These are phyloP conservation scores for Geotrichum restrictum DNA, from an alignment of 1,139 yeast species.

Conservation along the genomic window DNA sequence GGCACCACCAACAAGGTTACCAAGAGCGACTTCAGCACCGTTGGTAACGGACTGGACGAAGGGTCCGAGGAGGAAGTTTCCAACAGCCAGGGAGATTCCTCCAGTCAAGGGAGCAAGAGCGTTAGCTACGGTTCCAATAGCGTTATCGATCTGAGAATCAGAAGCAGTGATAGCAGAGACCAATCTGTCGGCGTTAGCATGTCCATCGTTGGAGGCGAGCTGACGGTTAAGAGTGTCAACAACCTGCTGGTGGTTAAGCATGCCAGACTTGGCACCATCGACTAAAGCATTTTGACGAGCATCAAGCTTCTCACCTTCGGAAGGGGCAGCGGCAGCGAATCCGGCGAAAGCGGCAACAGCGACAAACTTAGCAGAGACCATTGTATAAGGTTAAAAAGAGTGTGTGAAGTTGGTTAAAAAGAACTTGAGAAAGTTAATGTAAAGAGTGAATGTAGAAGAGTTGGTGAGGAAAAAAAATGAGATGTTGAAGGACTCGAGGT, in stretches of 20 bases:
- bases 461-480: background rate
- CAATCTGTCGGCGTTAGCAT: slow-evolving; percentile 24
- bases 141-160: slow-evolving; percentile 33
- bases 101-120: slow-evolving; percentile 30
- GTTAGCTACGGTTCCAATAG: slow-evolving; percentile 28
- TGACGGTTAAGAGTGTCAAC: slow-evolving; percentile 24
- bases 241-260: slow-evolving; percentile 26
- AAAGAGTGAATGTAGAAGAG: slow-evolving; percentile 5
- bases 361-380: slow-evolving; percentile 9
- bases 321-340: slow-evolving; percentile 7
- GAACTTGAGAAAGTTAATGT: background rate
- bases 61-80: too few relatives aligned
- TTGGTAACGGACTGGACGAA: too few relatives aligned
- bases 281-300: slow-evolving; percentile 3
- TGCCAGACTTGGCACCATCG: slow-evolving; percentile 22
- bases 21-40: slow-evolving; percentile 29
- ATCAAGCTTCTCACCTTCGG: slow-evolving; percentile 6
- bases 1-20: slow-evolving; percentile 27
- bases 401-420: background rate
- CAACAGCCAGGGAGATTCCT: slow-evolving; percentile 30
- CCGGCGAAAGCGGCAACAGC: slow-evolving; percentile 7
- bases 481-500: background rate
- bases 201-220: slow-evolving; percentile 22
- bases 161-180: slow-evolving; percentile 27
- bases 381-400: slow-evolving; percentile 5